phyloP scores from a whole-genome alignment of 495 filamentous ascomycete species.

The Letharia lupina region DNA sequence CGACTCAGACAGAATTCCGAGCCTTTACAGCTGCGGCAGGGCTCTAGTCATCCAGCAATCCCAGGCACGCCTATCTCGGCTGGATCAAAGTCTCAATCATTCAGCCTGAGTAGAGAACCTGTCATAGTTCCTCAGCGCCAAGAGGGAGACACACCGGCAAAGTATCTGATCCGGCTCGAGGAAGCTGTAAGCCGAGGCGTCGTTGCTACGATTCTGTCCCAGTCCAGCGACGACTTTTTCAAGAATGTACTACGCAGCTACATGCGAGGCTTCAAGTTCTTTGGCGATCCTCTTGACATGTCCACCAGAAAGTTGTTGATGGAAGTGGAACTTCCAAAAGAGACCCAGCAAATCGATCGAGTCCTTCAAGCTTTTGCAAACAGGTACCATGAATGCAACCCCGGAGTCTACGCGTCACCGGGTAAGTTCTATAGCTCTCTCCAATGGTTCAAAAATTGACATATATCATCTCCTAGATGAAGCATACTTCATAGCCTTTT shows the following conservation, averaged over 20 bases:
- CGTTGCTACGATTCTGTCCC: constrained; percentile 73
- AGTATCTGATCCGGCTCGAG: constrained; percentile 76
- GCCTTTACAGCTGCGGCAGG: constrained; percentile 51
- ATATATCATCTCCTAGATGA: constrained; percentile 49
- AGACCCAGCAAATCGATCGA: constrained; percentile 96
- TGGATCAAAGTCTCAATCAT: constrained; percentile 63
- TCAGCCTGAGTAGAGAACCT: constrained; percentile 52
- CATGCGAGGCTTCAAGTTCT: constrained; percentile 90
- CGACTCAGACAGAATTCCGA: constrained; percentile 73
- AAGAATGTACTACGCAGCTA: constrained; percentile 80
- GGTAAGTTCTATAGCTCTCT: constrained; percentile 33
- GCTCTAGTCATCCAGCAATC: constrained; percentile 43
- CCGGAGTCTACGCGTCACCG: constrained; percentile 83
- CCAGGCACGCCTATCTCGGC: constrained; percentile 56
- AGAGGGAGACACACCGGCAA: constrained; percentile 83
- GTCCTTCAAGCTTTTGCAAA: constrained; percentile 92
- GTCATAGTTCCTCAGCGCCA: constrained; percentile 69
- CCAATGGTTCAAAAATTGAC: constrained; percentile 6
- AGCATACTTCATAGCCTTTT: constrained; percentile 96
- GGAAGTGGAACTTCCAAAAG: constrained; percentile 92
- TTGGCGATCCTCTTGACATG: constrained; percentile 97
- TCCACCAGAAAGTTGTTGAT: constrained; percentile 88
- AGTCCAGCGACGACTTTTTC: constrained; percentile 75
- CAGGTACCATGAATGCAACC: constrained; percentile 96
- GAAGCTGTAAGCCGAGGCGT: constrained; percentile 66